A percentile compares a stretch with the other conserved stretches of the same genome.
phyloP scores from a whole-genome alignment of 805 yeast genomes.

The Saitoella complicata region DNA sequence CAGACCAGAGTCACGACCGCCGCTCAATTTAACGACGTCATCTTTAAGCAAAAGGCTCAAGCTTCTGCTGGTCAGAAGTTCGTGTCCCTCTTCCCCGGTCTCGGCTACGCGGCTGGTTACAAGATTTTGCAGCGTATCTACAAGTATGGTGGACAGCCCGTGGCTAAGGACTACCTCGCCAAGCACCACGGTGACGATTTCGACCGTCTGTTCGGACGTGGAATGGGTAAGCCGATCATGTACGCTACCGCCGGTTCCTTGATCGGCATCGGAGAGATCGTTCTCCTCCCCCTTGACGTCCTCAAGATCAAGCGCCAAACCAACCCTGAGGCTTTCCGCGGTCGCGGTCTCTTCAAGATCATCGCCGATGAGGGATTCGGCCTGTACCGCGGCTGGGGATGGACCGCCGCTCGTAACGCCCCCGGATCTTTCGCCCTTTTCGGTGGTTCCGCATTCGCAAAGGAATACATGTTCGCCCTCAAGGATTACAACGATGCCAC shows the following conservation, averaged over 20 bases:
- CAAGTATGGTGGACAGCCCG: conserved; percentile 99
- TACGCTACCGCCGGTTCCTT: conserved; percentile 92
- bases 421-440: conserved; percentile 96
- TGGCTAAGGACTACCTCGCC: conserved; percentile 82
- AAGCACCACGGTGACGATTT: conserved; percentile 53
- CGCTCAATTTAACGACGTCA: conserved; percentile 63
- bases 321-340: conserved; percentile 98
- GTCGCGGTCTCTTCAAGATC: conserved; percentile 86
- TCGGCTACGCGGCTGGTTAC: conserved; percentile 96
- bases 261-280: conserved; percentile 96
- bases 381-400: conserved; percentile 96
- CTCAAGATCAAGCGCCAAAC: conserved; percentile 97
- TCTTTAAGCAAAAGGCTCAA: conserved; percentile 66
- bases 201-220: conserved; percentile 69
- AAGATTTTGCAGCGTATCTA: conserved; percentile 92
- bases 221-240: conserved; percentile 92
- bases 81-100: conserved; percentile 85
- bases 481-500: conserved; percentile 80
- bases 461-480: conserved; percentile 81
- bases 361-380: conserved; percentile 83
- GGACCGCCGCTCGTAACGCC: conserved; percentile 99
- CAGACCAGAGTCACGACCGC: conserved; percentile 51
- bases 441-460: conserved; percentile 98
- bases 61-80: conserved; percentile 56
- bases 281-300: conserved; percentile 86